Base-by-base conservation (phyloP, 352 stramenopile species). In the Phytopythium chamaehyphon region DNA sequence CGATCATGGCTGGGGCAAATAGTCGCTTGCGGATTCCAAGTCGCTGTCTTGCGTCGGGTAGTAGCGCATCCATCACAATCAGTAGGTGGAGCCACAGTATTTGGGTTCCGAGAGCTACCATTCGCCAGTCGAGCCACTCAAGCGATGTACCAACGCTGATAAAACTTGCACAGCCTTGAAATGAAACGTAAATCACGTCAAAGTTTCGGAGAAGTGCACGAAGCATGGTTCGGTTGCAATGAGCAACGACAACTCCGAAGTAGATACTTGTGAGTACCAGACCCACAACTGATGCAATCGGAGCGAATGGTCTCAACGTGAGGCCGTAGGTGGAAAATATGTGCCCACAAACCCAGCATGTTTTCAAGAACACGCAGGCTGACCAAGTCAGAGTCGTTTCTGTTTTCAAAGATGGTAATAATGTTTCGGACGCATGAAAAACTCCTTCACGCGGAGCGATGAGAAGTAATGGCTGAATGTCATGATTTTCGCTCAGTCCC, bases 211-310 rank as follows among this genome's bases (percentile, higher is more conserved):
- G 18, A 24, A 52, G 46, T 1, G 46, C 39, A 22, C 18, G 22
- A 11, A 52, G 33, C 46, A 52, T 22, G 3, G 9, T 12, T 8
- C 46, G n/a, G 15, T 52, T 52, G 33, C 14, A 52, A 22, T 52
- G 6, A 1, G 33, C 46, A 15, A 23, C 0, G 0, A 52, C 1
- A 19, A 22, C 1, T 11, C 5, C 7, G 28, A 22, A 9, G 14
- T 43, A 43, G 9, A 22, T 11, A 16, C 11, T 2, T 2, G 46
- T 35, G 3, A 52, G 46, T 10, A 14, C 46, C 46, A 52, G 2
- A 15, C 46, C 46, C 11, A 33, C 33, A 1, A 16, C 24, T 14
- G 46, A 52, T 12, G 33, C 46, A 0, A 22, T 18, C 0, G 1
- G 14, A 1, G 28, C 19, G 7, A 16, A 35, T 12, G 15, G n/a